Conservation (phyloP, 208 protist genomes). For the Trypanosoma avium region DNA sequence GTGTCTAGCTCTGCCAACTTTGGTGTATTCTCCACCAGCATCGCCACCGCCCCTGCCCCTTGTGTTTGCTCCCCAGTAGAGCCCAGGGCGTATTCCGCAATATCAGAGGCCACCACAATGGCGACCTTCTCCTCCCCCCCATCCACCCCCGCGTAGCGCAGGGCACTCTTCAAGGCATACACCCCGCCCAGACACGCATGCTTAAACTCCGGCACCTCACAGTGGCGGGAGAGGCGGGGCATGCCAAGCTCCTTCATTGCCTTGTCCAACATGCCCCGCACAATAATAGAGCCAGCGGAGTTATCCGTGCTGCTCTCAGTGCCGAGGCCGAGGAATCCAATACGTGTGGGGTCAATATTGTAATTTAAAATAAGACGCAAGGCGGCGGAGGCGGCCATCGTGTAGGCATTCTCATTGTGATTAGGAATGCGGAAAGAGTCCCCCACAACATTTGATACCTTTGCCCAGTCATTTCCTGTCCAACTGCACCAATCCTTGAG, state of each 20-base stretch:
- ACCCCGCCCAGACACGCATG: constrained; percentile 91
- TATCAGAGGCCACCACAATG: constrained; percentile 88
- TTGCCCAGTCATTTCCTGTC: constrained; percentile 90
- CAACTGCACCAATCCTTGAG: constrained; percentile 88
- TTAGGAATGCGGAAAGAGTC: constrained; percentile 85
- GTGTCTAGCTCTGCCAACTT: constrained; percentile 80
- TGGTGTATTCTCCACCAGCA: constrained; percentile 78
- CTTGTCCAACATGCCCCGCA: constrained; percentile 91
- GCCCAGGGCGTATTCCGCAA: constrained; percentile 88
- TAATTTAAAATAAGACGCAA: constrained; percentile 87
- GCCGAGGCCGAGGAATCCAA: constrained; percentile 89
- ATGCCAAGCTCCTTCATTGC: constrained; percentile 67
- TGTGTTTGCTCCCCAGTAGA: constrained; percentile 91
- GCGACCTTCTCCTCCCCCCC: constrained; percentile 61
- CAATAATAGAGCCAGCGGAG: constrained; percentile 89
- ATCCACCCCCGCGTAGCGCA: constrained; percentile 65
- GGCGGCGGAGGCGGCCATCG: constrained; percentile 89
- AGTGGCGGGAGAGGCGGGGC: constrained; percentile 73
- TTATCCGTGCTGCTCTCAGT: constrained; percentile 90
- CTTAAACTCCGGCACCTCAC: constrained; percentile 92
- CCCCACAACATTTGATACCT: constrained; percentile 86
- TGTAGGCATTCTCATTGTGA: constrained; percentile 90
- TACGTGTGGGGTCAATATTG: constrained; percentile 74
- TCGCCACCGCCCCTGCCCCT: constrained; percentile 81
- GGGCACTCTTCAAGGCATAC: constrained; percentile 86